A percentile compares a stretch with the other conserved stretches of the same genome.
phyloP scores from a whole-genome alignment of 2,329 filamentous ascomycete species.

The Emmonsiellopsis sp. region DNA sequence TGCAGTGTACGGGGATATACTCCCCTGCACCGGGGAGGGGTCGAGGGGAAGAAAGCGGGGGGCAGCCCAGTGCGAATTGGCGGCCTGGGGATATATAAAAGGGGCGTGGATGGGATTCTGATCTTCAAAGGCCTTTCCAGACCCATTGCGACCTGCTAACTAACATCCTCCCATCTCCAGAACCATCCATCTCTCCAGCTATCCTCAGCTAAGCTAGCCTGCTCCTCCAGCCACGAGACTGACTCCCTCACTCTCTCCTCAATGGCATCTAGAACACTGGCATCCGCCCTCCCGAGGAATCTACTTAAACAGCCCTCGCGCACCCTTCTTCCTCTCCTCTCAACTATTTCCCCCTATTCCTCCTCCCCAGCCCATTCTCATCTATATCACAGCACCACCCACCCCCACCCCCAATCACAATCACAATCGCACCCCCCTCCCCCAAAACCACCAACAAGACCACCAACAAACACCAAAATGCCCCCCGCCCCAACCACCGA shows the following conservation, averaged over 20 bases:
- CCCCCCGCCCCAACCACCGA: neutral
- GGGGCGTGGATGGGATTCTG: no score
- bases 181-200: no score
- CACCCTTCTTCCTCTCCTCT: neutral
- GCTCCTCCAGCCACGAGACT: neutral
- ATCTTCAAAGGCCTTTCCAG: no score
- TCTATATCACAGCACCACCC: neutral
- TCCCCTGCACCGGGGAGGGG: no score
- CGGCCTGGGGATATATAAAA: no score
- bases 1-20: no score
- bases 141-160: no score
- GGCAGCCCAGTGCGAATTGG: no score
- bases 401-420: no score
- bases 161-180: no score
- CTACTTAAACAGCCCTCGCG: neutral
- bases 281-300: neutral
- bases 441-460: neutral
- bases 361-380: neutral
- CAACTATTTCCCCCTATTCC: neutral
- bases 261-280: neutral
- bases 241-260: neutral
- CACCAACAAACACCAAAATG: neutral
- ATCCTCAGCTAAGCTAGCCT: no score
- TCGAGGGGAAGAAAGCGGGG: no score
- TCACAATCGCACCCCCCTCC: neutral